Evolutionary conservation across 306 rosid species (phyloP).

Genomic region (Lithocarpus polystachyus): DNA sequence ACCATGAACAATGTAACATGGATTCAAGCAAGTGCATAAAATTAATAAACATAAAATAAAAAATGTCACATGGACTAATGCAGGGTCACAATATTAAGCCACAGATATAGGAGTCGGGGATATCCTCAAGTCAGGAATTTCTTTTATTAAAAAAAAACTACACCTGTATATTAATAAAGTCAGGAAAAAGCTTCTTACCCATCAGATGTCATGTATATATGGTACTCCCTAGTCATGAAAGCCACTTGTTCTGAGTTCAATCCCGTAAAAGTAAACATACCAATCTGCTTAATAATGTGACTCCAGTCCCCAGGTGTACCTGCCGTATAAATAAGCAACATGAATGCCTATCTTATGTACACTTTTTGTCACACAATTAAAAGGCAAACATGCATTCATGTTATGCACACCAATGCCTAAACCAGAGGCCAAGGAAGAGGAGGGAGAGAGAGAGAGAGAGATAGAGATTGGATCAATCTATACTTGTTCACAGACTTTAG

Average conservation of each 20-base stretch:
- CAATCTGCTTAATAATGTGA: conserved; percentile 96
- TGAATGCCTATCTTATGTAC: not conserved
- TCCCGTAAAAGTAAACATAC: conserved; percentile 98
- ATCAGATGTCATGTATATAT: conserved; percentile 93
- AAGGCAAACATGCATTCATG: not conserved
- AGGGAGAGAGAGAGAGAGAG: not conserved
- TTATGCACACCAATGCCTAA: not conserved
- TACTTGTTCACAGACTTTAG: not conserved
- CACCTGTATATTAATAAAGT: not conserved
- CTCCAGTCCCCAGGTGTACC: conserved; percentile 99
- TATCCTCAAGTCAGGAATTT: not conserved
- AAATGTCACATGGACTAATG: not conserved
- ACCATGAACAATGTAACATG: not conserved
- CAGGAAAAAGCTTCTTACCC: conserved; percentile 54
- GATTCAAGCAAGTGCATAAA: not conserved
- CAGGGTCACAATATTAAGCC: not conserved
- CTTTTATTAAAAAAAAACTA: not conserved
- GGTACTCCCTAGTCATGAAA: conserved; percentile 91
- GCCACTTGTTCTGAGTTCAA: conserved; percentile 82
- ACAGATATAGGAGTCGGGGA: not conserved
- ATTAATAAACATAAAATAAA: not conserved
- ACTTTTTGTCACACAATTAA: not conserved
- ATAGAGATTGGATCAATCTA: conserved; percentile 13
- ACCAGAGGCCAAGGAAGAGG: not conserved
- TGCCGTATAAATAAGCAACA: conserved; percentile 25